Evolutionary conservation across 2,329 filamentous ascomycete species (phyloP), one percentile per base, ranked within the genome.

Genomic region (Ascochyta fabae): DNA sequence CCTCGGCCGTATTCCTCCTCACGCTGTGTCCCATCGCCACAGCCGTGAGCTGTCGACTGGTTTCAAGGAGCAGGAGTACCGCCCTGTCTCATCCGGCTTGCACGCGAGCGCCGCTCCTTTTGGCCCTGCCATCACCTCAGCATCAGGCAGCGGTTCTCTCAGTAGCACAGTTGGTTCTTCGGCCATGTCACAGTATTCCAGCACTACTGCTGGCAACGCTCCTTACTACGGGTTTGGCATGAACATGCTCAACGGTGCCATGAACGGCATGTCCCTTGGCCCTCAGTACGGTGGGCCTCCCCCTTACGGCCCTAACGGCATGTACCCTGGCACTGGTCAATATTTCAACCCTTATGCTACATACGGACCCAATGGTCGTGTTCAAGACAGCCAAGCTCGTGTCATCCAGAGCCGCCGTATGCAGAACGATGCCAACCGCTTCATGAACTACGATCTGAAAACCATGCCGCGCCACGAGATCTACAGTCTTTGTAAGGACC

Each of bases 401-500:
- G 86, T 90, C 57, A 90, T 90, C 53, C 88, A 90, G 75, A 86
- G 86, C 75, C 88, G 90, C 61, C 90, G 90, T 62, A 84, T 88
- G 73, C 84, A 89, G 68, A 88, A 91, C 69, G 76, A 78, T 41
- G 80, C 81, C 41, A 90, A 89, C 67, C 90, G 92, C 57, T 97
- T 91, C 78, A 86, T 90, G 65, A 94, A 95, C 72, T 85, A 91
- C 70, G 86, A 91, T 13, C 81, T 98, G 22, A 91, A 96, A 72
- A 85, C 88, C 31, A 88, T 95, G 68, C 83, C 84, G 33, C 70
- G 69, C 31, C 91, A 92, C 44, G 89, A 92, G 68, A 91, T 99
- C 68, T 96, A 96, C 75, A 84, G 87, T 46, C 81, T 97, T 33
- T 98, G 94, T 84, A 98, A 97, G 79, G 95, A 99, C 71, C 95